Conservation (phyloP, 225 moss, liverwort and hornwort species). For the Anthoceros angustus region DNA sequence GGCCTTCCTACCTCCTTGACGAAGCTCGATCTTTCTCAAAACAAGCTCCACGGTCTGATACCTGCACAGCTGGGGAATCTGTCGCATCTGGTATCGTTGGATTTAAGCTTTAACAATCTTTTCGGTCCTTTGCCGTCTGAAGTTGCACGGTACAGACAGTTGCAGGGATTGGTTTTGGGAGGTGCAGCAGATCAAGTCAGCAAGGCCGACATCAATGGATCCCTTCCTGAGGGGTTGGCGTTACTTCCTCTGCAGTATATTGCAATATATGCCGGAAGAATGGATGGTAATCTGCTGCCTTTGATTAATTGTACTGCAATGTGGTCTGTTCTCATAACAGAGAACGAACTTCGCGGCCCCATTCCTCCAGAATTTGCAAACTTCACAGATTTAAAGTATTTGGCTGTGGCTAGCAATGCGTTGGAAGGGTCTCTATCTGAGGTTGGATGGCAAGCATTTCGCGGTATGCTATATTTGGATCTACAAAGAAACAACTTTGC, state of each 20-base stretch:
- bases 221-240: background rate
- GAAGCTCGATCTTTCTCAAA: background rate
- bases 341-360: background rate
- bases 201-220: background rate
- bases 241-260: background rate
- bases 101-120: constrained; percentile 32
- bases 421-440: background rate
- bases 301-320: background rate
- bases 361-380: background rate
- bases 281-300: background rate
- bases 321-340: background rate
- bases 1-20: background rate
- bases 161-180: background rate
- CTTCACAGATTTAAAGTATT: background rate
- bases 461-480: background rate
- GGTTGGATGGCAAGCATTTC: background rate
- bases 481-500: background rate
- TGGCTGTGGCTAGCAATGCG: background rate
- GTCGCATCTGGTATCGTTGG: constrained; percentile 15
- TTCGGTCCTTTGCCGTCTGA: constrained; percentile 26
- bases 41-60: constrained; percentile 18
- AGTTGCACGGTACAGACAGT: constrained; percentile 3
- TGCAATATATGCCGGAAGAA: background rate
- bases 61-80: constrained; percentile 23
- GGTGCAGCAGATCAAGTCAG: background rate